Evolutionary conservation across 2,329 filamentous ascomycete species (phyloP).

Genomic region (Decorospora gaudefroyi): DNA sequence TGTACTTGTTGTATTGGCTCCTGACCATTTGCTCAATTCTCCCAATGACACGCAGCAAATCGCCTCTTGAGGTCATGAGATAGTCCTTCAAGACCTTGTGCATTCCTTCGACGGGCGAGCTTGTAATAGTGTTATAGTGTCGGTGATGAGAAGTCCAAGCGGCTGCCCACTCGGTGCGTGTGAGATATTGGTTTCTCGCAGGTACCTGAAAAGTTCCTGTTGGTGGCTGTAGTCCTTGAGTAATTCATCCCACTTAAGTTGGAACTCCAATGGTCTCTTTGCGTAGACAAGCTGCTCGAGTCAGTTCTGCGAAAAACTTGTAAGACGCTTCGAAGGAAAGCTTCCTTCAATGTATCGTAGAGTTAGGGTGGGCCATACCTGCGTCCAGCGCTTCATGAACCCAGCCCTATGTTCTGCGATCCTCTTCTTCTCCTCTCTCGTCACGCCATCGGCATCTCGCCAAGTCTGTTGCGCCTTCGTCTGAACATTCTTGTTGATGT

Average conservation of each 20-base stretch:
- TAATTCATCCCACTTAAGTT: constrained; percentile 13
- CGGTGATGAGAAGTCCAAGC: constrained; percentile 14
- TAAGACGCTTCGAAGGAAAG: neutral
- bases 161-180: constrained; percentile 14
- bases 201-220: constrained; percentile 13
- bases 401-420: constrained; percentile 9
- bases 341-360: neutral
- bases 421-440: constrained; percentile 16
- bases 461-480: constrained; percentile 17
- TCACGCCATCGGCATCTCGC: constrained; percentile 14
- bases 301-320: constrained; percentile 1
- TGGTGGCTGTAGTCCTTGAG: constrained; percentile 15
- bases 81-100: constrained; percentile 19
- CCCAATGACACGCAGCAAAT: constrained; percentile 11
- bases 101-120: constrained; percentile 16
- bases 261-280: constrained; percentile 16
- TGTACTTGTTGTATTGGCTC: constrained; percentile 16
- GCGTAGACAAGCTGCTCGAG: constrained; percentile 17
- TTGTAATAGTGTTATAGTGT: constrained; percentile 17
- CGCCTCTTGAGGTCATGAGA: constrained; percentile 18
- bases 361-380: constrained; percentile 6
- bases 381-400: constrained; percentile 19
- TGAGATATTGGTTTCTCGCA: constrained; percentile 12
- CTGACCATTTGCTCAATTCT: constrained; percentile 15
- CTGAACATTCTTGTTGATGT: constrained; percentile 22